Evolutionary conservation across 2,329 filamentous ascomycete species (phyloP), one percentile per base, ranked within the genome.

Genomic region (Trichoderma sp.): DNA sequence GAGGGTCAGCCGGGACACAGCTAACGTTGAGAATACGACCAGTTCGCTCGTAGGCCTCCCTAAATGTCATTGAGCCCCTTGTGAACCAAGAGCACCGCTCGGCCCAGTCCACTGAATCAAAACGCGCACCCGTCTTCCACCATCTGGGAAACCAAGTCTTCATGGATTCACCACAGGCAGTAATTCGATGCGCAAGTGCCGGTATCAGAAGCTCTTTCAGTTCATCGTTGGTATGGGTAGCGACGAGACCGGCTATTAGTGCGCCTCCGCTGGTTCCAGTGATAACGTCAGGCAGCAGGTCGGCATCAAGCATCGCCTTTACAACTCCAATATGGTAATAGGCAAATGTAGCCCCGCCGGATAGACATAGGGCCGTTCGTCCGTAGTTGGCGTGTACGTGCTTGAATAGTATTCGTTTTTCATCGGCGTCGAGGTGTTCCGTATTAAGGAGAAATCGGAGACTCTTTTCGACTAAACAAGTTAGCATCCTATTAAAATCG

Each of bases 251-350:
- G 2, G 97, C 97, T 14, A 98, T 92, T 8, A 99, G 87, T 14
- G 97, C 97, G 69, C 97, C 97, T 6, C 97, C 97, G 77, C 95
- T 98, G 3, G 97, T 99, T 12, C 97, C 97, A 0, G 97, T 98
- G 78, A 99, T 98, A 79, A 99, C 96, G 77, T 97, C 93, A 0
- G 97, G 97, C 1, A 99, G 86, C 1, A 97, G 88, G 75, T 93
- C 90, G 14, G 95, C 94, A 80, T 98, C 97, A 6, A 98, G 87
- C 5, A 98, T 88, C 9, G 95, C 96, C 83, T 95, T 96, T 67
- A 97, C 91, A 11, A 99, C 94, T 12, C 97, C 97, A 78, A 98
- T 95, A 83, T 99, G 97, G 83, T 98, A 98, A 83, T 98, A 98
- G 6, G 97, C 95, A 84, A 99, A 98, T 0, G 94, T 94, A 4